Percentiles rank a stretch among this genome's conserved stretches.
phyloP scores from a whole-genome alignment of 129 eudicot genomes.

The Calendula officinalis region DNA sequence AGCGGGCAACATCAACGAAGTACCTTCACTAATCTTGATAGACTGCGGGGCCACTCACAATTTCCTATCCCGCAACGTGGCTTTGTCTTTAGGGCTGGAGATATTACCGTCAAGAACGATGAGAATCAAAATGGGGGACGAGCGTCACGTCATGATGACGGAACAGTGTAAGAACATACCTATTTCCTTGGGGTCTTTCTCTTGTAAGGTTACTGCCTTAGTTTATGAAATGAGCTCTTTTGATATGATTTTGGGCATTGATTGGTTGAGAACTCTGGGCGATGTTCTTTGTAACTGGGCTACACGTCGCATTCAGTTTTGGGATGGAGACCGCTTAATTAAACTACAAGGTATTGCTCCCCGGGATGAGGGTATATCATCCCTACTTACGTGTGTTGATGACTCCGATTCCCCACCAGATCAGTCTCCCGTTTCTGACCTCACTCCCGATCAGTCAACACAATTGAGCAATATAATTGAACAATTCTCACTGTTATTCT shows the following conservation, averaged over 20 bases:
- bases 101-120: not conserved
- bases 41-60: not conserved
- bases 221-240: too few species aligned
- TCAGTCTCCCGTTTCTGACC: not conserved
- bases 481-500: too few species aligned
- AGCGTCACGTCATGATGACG: too few species aligned
- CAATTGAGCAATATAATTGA: not conserved
- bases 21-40: not conserved
- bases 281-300: not conserved
- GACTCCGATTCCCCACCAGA: not conserved
- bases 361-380: too few species aligned
- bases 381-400: not conserved
- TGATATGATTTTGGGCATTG: not conserved
- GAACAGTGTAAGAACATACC: too few species aligned
- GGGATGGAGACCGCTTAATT: not conserved
- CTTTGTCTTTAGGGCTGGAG: not conserved
- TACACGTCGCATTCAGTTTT: not conserved
- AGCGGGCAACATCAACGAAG: not conserved
- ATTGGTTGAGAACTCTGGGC: not conserved
- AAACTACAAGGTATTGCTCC: not conserved
- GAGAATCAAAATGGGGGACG: not conserved
- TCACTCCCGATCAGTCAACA: not conserved
- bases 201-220: too few species aligned
- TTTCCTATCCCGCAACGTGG: not conserved
- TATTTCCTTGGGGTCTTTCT: too few species aligned